Percentiles rank a stretch among this genome's conserved stretches.
These are phyloP conservation scores for Kitagawia praeruptora DNA, from an alignment of 129 eudicot species.

Conservation along the genomic window DNA sequence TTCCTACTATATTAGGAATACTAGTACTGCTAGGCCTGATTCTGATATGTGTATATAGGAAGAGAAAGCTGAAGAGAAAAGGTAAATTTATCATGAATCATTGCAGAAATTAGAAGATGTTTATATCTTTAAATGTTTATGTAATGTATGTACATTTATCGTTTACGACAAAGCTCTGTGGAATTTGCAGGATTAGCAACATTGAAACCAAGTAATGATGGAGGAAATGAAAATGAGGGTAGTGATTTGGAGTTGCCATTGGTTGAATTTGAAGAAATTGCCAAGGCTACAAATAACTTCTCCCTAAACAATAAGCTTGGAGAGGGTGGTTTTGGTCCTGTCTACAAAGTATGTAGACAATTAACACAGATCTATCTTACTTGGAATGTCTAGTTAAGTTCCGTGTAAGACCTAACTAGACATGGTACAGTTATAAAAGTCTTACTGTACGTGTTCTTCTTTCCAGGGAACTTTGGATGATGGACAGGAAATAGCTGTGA, in stretches of 20 bases:
- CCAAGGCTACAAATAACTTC: constrained; percentile 6
- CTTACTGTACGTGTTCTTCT: background rate
- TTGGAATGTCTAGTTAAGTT: background rate
- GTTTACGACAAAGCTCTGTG: background rate
- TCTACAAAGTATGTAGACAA: background rate
- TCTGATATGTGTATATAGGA: background rate
- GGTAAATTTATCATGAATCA: background rate
- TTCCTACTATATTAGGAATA: background rate
- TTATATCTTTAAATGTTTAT: background rate
- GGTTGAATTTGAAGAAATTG: background rate
- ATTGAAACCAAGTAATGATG: background rate
- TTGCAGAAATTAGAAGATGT: background rate
- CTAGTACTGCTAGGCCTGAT: background rate
- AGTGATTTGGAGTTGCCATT: constrained; percentile 6
- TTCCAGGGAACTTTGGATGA: constrained; percentile 1
- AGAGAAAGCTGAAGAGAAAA: constrained; percentile 1
- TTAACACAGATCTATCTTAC: background rate
- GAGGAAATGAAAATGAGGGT: background rate
- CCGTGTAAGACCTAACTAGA: background rate
- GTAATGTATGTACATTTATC: background rate
- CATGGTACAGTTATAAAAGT: background rate
- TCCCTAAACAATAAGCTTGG: constrained; percentile 7
- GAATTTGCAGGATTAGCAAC: background rate
- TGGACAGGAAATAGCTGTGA: constrained; percentile 2
- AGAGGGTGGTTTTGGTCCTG: constrained; percentile 14